Evolutionary conservation across 192 early-diverging fungal species (phyloP).

Genomic region (Entophlyctis luteolus): DNA sequence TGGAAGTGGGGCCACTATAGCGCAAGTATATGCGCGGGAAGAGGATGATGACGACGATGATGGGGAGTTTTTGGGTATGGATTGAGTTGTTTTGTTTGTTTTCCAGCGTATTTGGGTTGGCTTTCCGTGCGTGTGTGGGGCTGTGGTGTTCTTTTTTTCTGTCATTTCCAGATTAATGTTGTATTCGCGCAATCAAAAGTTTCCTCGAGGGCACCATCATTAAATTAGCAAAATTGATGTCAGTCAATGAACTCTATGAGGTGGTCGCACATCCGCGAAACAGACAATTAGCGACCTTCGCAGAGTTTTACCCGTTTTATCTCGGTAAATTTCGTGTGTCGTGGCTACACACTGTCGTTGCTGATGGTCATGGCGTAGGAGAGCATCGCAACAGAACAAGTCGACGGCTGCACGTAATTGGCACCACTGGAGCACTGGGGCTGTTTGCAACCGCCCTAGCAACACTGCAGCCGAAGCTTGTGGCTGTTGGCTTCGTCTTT

Average conservation of each 20-base stretch:
- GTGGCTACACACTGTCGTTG: neutral
- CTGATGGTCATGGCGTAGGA: neutral
- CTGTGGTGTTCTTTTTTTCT: too few relatives aligned
- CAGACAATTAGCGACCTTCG: slow-evolving; percentile 48
- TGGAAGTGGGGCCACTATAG: too few relatives aligned
- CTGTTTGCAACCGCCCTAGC: slow-evolving; percentile 1
- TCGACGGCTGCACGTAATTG: slow-evolving; percentile 54
- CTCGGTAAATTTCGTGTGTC: slow-evolving; percentile 51
- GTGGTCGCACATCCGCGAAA: slow-evolving; percentile 32
- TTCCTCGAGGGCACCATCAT: too few relatives aligned
- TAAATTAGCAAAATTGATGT: too few relatives aligned
- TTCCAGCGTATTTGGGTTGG: too few relatives aligned
- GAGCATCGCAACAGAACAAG: slow-evolving; percentile 39
- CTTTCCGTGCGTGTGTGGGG: too few relatives aligned
- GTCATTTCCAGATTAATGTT: too few relatives aligned
- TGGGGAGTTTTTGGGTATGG: slow-evolving; percentile 12
- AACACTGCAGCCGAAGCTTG: neutral
- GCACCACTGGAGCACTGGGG: slow-evolving; percentile 29
- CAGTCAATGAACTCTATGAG: slow-evolving; percentile 22
- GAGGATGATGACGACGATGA: neutral
- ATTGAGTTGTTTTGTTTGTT: neutral
- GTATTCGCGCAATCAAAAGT: too few relatives aligned
- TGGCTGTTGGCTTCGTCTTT: neutral
- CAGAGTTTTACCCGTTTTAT: slow-evolving; percentile 68
- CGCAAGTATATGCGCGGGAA: neutral